A percentile compares a stretch with the other conserved stretches of the same genome.
Conservation (phyloP, 257 asterid genomes). For the Salvia rosmarinus region DNA sequence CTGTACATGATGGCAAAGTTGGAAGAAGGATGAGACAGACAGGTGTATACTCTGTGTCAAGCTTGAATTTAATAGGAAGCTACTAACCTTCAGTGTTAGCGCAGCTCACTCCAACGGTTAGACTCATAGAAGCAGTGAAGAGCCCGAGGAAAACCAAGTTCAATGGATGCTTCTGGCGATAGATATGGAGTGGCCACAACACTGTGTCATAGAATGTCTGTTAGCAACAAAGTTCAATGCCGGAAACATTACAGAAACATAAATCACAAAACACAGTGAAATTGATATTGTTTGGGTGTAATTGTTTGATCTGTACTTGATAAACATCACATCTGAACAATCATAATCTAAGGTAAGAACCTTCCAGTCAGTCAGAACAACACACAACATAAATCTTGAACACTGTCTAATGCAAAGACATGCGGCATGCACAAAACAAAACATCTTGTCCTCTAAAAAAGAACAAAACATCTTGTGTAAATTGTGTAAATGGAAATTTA, state of each 20-base stretch:
- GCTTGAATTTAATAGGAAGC: slow-evolving; percentile 17
- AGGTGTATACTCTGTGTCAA: neutral
- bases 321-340: neutral
- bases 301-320: neutral
- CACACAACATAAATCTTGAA: neutral
- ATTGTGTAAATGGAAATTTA: neutral
- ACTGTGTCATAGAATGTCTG: slow-evolving; percentile 45
- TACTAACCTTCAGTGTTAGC: slow-evolving; percentile 92
- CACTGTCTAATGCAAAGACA: neutral
- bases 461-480: neutral
- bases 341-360: neutral
- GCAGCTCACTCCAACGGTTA: slow-evolving; percentile 90
- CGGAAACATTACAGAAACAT: slow-evolving; percentile 1
- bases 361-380: neutral
- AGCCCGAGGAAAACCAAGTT: slow-evolving; percentile 94
- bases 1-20: slow-evolving; percentile 43
- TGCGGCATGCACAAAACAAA: neutral
- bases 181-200: slow-evolving; percentile 85
- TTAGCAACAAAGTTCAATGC: slow-evolving; percentile 25
- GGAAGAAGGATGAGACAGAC: slow-evolving; percentile 26
- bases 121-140: slow-evolving; percentile 79
- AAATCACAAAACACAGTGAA: neutral
- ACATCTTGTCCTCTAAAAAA: too few relatives aligned
- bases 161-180: slow-evolving; percentile 91
- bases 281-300: neutral